These are phyloP conservation scores for Xylaria hypoxylon DNA, from an alignment of 2,329 filamentous ascomycete species.

Conservation along the genomic window DNA sequence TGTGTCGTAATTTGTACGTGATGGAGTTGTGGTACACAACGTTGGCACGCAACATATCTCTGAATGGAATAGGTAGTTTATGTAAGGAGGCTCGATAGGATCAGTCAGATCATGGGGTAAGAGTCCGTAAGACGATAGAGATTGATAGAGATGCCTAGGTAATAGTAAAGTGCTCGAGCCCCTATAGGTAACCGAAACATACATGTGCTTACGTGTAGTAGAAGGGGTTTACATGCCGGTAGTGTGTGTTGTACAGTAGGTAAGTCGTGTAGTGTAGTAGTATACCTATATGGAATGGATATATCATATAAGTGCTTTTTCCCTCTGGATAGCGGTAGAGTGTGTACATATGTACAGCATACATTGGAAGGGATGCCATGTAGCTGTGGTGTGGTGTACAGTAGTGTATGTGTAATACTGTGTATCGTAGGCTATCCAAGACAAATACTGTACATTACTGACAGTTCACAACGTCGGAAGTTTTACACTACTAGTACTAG, in stretches of 20 bases:
- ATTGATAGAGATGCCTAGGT: background rate
- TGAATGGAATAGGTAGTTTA: slow-evolving; percentile 7
- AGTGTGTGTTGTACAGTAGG: no score
- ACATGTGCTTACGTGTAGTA: no score
- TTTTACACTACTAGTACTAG: background rate
- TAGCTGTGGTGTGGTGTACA: no score
- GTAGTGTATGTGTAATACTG: no score
- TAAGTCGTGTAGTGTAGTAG: no score
- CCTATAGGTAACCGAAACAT: background rate
- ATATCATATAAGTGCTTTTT: no score
- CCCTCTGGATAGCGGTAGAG: no score
- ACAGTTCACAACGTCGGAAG: background rate
- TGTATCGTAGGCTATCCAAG: no score
- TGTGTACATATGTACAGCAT: background rate
- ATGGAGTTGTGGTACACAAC: background rate
- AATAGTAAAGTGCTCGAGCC: slow-evolving; percentile 4
- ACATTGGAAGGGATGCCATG: slow-evolving; percentile 9
- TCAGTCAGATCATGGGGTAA: background rate
- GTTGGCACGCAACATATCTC: background rate
- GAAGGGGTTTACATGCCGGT: no score
- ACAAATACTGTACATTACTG: no score
- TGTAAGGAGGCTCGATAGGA: background rate
- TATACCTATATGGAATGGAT: no score
- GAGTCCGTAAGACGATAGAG: no score
- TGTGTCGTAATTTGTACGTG: slow-evolving; percentile 3